These are phyloP conservation scores for Nannochloropsis oceanica DNA, from an alignment of 108 stramenopile species.

Conservation along the genomic window DNA sequence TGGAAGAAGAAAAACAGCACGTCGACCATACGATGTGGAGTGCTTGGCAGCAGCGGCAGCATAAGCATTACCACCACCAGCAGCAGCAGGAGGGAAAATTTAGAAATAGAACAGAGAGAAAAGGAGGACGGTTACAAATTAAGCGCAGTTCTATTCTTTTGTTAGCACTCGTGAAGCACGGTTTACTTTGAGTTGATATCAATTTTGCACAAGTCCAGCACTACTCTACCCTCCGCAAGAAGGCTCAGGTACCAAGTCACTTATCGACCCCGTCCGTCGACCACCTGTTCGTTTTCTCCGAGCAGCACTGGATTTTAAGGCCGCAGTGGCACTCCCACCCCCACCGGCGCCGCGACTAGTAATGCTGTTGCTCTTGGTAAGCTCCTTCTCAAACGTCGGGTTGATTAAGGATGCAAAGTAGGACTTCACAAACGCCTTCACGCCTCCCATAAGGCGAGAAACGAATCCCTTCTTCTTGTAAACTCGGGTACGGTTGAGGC, in stretches of 20 bases:
- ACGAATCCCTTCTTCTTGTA: background rate
- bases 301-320: background rate
- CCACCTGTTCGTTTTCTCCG: background rate
- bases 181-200: too few relatives aligned
- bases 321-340: background rate
- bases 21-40: too few relatives aligned
- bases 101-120: too few relatives aligned
- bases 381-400: background rate
- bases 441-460: background rate
- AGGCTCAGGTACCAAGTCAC: background rate
- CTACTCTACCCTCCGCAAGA: background rate
- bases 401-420: background rate
- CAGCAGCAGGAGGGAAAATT: too few relatives aligned
- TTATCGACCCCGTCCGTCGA: background rate
- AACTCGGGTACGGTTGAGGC: background rate
- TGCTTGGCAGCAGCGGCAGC: too few relatives aligned
- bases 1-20: too few relatives aligned
- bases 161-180: too few relatives aligned
- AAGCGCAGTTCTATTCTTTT: too few relatives aligned
- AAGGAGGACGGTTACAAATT: too few relatives aligned
- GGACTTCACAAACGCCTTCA: background rate
- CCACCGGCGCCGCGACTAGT: background rate
- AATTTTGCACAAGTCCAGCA: too few relatives aligned
- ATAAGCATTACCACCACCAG: too few relatives aligned
- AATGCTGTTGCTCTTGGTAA: background rate